Evolutionary conservation across 2,329 filamentous ascomycete species (phyloP).

Genomic region (Berkeleyomyces basicola): DNA sequence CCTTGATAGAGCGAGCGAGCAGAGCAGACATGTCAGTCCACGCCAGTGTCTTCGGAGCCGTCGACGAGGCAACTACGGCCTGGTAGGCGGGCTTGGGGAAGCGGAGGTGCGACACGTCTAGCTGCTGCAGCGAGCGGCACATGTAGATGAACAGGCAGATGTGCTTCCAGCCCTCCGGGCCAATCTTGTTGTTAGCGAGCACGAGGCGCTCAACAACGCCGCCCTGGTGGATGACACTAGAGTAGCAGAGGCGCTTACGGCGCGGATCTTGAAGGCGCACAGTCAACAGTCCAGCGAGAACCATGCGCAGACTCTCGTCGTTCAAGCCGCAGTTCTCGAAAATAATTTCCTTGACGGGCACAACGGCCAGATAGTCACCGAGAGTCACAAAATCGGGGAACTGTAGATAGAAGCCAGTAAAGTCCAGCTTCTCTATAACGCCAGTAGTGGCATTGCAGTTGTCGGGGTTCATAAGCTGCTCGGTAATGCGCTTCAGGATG

Average conservation of each 20-base stretch:
- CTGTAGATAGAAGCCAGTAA: slow-evolving; percentile 72
- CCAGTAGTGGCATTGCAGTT: slow-evolving; percentile 51
- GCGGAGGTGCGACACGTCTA: slow-evolving; percentile 72
- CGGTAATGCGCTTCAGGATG: slow-evolving; percentile 78
- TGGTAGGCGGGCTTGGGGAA: slow-evolving; percentile 37
- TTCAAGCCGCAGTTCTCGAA: slow-evolving; percentile 75
- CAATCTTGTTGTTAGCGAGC: slow-evolving; percentile 83
- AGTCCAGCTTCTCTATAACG: slow-evolving; percentile 65
- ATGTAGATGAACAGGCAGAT: slow-evolving; percentile 81
- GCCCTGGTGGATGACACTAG: slow-evolving; percentile 31
- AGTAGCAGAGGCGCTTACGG: slow-evolving; percentile 18
- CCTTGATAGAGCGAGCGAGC: slow-evolving; percentile 57
- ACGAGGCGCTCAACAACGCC: slow-evolving; percentile 76
- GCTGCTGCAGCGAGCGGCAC: slow-evolving; percentile 66
- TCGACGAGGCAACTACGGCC: slow-evolving; percentile 16
- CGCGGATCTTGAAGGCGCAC: slow-evolving; percentile 50
- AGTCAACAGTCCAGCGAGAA: slow-evolving; percentile 71
- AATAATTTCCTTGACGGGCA: slow-evolving; percentile 73
- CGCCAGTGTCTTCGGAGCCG: slow-evolving; percentile 20
- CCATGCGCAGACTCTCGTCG: slow-evolving; percentile 72
- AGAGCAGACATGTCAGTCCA: slow-evolving; percentile 41
- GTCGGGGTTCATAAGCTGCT: slow-evolving; percentile 62
- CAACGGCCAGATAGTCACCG: slow-evolving; percentile 84
- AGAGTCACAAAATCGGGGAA: slow-evolving; percentile 71
- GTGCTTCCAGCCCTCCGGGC: slow-evolving; percentile 77